Base-by-base conservation (phyloP, 2,329 filamentous ascomycete species). In the Laburnicola sp. region DNA sequence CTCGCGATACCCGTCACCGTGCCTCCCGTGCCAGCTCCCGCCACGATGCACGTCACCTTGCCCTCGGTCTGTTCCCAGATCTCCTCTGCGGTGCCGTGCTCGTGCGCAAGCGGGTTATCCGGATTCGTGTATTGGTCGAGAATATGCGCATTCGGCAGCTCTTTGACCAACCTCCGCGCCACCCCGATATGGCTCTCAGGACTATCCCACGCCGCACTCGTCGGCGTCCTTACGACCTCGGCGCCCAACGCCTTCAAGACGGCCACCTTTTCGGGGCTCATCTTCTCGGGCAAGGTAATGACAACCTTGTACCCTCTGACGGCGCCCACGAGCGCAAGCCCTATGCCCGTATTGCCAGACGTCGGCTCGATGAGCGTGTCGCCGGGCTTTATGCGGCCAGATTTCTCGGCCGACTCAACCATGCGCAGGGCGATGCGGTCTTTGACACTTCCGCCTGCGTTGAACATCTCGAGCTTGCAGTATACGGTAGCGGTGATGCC, bases 251-350 rank as follows among this genome's bases (percentile, higher is more conserved):
- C 93, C 64, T 91, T 89, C 56, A 99, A 82, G 26, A 99, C 94
- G 2, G 93, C 88, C 34, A 99, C 94, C 76, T 99, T 99, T 76
- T 99, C 94, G 41, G 91, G 89, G 1, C 91, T 97, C 94, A 99
- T 99, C 81, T 99, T 99, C 78, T 99, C 94, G 45, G 94, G 94
- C 39, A 99, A 84, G 8, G 94, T 99, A 74, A 99, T 99, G 76
- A 99, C 97, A 35, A 92, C 95, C 76, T 93, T 93, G 82, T 97
- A 99, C 60, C 92, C 93, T 79, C 97, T 97, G 68, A 99, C 89
- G 11, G 94, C 94, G 51, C 85, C 93, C 16, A 97, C 93, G 30
- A 99, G 85, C 26, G 94, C 94, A 35, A 99, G 82, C 22, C 94
- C 94, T 60, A 99, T 99, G 60, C 94, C 94, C 79, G 94, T 99